Evolutionary conservation across 192 early-diverging fungal genomes (phyloP).

Genomic region (Coemansia sp.): DNA sequence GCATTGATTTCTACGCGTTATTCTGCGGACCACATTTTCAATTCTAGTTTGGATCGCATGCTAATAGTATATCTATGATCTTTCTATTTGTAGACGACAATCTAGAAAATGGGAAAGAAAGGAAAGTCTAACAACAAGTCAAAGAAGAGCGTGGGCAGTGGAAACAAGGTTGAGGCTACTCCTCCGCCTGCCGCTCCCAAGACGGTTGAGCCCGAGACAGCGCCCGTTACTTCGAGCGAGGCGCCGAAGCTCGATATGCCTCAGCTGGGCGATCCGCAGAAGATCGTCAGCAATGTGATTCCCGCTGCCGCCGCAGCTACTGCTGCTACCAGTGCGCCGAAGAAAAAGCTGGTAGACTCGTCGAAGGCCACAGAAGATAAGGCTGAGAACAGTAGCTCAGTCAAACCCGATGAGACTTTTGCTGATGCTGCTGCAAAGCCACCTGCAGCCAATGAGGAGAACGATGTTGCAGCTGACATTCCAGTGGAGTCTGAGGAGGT

Average conservation of each 20-base stretch:
- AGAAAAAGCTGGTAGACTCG: not conserved
- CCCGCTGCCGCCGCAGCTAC: not conserved
- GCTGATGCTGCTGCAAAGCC: slow-evolving; percentile 4
- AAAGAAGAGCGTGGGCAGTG: slow-evolving; percentile 15
- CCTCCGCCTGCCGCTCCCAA: not conserved
- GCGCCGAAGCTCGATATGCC: slow-evolving; percentile 9
- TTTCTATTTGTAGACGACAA: not conserved
- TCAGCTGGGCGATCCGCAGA: slow-evolving; percentile 2
- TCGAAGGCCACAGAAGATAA: not conserved
- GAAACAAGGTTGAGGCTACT: slow-evolving; percentile 2
- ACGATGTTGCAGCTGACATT: not conserved
- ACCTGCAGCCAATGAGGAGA: not conserved
- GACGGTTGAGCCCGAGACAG: not conserved
- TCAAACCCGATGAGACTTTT: slow-evolving; percentile 7
- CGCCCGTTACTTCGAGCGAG: not conserved
- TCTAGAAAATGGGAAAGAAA: slow-evolving; percentile 25
- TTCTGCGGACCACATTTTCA: too few relatives aligned
- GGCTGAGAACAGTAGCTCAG: slow-evolving; percentile 3
- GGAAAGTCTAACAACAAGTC: slow-evolving; percentile 25
- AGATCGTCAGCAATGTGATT: not conserved
- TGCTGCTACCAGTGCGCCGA: not conserved
- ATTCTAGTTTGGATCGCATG: too few relatives aligned
- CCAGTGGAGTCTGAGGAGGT: not conserved
- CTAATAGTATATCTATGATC: not conserved
- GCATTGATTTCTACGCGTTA: too few relatives aligned